A percentile compares a stretch with the other conserved stretches of the same genome.
Evolutionary conservation across 2,329 filamentous ascomycete genomes (phyloP).

Genomic region (Cadophora sp.): DNA sequence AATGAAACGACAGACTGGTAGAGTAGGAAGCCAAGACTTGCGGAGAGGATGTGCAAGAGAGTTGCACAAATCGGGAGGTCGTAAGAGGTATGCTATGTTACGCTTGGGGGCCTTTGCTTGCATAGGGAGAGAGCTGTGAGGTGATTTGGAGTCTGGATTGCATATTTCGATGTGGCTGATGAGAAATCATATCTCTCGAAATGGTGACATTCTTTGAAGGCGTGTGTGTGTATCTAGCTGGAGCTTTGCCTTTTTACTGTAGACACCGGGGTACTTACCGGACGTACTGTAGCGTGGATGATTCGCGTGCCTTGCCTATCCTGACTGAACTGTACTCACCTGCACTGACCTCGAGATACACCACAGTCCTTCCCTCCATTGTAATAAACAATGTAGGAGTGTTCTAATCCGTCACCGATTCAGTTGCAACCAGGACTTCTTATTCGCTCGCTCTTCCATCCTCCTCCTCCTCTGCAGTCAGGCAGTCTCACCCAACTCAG

Average conservation of each 20-base stretch:
- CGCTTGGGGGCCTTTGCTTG: neutral
- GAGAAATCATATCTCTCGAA: neutral
- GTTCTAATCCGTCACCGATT: too few species aligned
- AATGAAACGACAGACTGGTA: neutral
- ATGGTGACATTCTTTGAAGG: conserved; percentile 4
- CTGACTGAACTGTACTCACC: neutral
- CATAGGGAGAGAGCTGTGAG: neutral
- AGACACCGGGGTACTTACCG: too few species aligned
- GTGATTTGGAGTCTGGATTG: neutral
- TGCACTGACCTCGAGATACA: too few species aligned
- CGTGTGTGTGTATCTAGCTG: neutral
- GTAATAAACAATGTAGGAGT: too few species aligned
- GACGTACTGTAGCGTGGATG: neutral
- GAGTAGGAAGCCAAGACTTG: neutral
- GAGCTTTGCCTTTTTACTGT: neutral
- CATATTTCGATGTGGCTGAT: neutral
- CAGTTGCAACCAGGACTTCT: too few species aligned
- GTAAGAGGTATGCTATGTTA: neutral
- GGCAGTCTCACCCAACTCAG: too few species aligned
- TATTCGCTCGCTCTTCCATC: too few species aligned
- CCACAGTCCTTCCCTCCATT: too few species aligned
- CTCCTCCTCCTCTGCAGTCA: too few species aligned
- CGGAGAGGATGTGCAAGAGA: neutral
- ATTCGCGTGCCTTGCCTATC: neutral
- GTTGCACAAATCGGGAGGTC: neutral